phyloP scores from a whole-genome alignment of 331 rosid genomes.

The Malus hybrid region DNA sequence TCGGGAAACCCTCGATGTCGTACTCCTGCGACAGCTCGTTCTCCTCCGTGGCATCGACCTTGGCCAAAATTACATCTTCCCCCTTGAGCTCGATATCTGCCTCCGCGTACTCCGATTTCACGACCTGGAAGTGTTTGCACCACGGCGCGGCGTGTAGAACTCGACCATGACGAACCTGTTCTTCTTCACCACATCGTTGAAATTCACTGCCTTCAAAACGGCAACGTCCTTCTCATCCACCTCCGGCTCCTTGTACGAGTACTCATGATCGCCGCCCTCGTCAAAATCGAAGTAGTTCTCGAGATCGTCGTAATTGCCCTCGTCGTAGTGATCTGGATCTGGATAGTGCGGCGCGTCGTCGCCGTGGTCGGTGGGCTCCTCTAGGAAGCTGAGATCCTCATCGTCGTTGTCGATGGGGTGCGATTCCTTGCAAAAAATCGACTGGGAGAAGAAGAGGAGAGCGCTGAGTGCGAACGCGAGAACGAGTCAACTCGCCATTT shows the following conservation, averaged over 20 bases:
- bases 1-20: slow-evolving; percentile 84
- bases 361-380: too few species aligned
- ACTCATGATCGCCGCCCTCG: slow-evolving; percentile 35
- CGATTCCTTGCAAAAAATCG: slow-evolving; percentile 39
- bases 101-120: slow-evolving; percentile 85
- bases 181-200: slow-evolving; percentile 50
- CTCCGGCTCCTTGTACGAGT: slow-evolving; percentile 40
- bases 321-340: slow-evolving; percentile 8
- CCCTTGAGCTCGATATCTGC: slow-evolving; percentile 84
- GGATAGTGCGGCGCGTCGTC: too few species aligned
- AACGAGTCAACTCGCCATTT: slow-evolving; percentile 55
- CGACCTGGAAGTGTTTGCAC: slow-evolving; percentile 96
- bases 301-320: slow-evolving; percentile 37
- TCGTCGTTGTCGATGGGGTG: slow-evolving; percentile 27
- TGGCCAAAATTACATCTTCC: slow-evolving; percentile 62
- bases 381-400: slow-evolving; percentile 85
- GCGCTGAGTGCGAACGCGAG: slow-evolving; percentile 40
- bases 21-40: slow-evolving; percentile 68
- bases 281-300: slow-evolving; percentile 56
- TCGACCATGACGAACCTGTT: slow-evolving; percentile 79
- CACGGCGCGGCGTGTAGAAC: slow-evolving; percentile 77
- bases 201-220: slow-evolving; percentile 74
- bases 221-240: slow-evolving; percentile 88
- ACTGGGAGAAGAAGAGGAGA: slow-evolving; percentile 54
- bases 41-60: slow-evolving; percentile 88